Conservation (phyloP, 2,329 filamentous ascomycete genomes). For the Colletotrichum tabaci region DNA sequence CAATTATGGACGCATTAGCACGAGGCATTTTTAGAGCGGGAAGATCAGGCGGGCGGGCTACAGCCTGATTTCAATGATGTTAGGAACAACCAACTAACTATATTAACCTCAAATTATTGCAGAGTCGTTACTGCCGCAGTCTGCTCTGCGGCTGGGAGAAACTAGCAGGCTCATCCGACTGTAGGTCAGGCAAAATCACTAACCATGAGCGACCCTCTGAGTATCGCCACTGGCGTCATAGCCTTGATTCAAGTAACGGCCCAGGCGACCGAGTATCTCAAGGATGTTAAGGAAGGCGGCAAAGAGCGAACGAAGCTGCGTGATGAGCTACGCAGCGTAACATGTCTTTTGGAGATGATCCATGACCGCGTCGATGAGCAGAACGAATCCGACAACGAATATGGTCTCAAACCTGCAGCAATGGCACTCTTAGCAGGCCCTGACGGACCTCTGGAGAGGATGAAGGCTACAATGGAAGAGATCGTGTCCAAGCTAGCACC, state of each 20-base stretch:
- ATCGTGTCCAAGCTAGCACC: constrained; percentile 15
- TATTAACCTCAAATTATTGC: no score
- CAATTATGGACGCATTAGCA: no score
- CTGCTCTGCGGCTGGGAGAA: neutral
- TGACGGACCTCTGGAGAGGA: constrained; percentile 2
- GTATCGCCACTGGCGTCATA: constrained; percentile 1
- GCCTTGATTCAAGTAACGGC: constrained; percentile 7
- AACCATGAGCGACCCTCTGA: neutral
- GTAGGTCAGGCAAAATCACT: neutral
- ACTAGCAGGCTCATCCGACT: neutral
- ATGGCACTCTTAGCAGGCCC: neutral
- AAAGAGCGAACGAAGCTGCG: constrained; percentile 14
- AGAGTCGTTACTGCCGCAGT: no score
- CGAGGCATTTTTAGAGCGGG: no score
- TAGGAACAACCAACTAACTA: no score
- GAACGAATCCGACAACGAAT: neutral
- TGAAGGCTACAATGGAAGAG: neutral
- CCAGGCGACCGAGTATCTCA: constrained; percentile 14
- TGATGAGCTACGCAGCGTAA: constrained; percentile 8
- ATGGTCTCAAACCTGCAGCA: neutral
- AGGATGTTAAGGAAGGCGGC: constrained; percentile 11
- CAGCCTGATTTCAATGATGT: no score
- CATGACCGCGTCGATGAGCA: constrained; percentile 19
- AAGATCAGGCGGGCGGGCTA: no score
- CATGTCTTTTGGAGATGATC: constrained; percentile 16